A percentile compares a stretch with the other conserved stretches of the same genome.
phyloP scores from a whole-genome alignment of 2,329 filamentous ascomycete genomes.

The Colletotrichum tamarilloi region DNA sequence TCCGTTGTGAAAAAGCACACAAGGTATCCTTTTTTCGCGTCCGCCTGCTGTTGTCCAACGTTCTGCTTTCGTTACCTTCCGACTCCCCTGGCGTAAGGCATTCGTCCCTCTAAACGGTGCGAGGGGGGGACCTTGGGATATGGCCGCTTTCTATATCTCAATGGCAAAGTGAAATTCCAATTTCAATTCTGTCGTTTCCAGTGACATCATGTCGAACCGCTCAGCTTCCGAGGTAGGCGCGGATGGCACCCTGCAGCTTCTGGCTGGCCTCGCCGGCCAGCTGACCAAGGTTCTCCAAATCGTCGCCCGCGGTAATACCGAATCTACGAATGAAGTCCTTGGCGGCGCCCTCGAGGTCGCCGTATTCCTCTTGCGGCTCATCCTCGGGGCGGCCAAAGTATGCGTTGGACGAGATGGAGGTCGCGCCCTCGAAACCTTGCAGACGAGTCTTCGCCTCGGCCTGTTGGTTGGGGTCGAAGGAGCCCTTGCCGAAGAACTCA shows the following conservation, averaged over 20 bases:
- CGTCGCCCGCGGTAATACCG: slow-evolving; percentile 94
- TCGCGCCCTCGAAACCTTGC: slow-evolving; percentile 92
- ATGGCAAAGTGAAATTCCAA: slow-evolving; percentile 10
- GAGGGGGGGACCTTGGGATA: background rate
- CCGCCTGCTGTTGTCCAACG: slow-evolving; percentile 6
- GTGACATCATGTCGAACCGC: slow-evolving; percentile 1
- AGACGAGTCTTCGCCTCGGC: slow-evolving; percentile 88
- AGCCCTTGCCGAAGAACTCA: slow-evolving; percentile 95
- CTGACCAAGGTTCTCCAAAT: slow-evolving; percentile 89
- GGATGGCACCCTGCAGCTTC: slow-evolving; percentile 81
- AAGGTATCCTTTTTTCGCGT: slow-evolving; percentile 2
- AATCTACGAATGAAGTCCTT: slow-evolving; percentile 97
- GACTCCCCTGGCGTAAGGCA: background rate
- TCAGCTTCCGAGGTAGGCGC: slow-evolving; percentile 72
- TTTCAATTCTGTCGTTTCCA: background rate
- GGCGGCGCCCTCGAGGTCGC: slow-evolving; percentile 90
- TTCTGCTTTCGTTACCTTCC: background rate
- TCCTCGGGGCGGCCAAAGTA: slow-evolving; percentile 97
- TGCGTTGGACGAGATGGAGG: slow-evolving; percentile 92
- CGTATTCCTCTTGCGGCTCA: slow-evolving; percentile 81
- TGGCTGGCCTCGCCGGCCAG: slow-evolving; percentile 87
- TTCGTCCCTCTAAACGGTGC: background rate
- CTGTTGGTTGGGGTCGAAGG: slow-evolving; percentile 83
- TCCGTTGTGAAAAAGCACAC: slow-evolving; percentile 5
- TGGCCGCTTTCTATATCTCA: slow-evolving; percentile 5